Evolutionary conservation across 768 basidiomycete species (phyloP).

Genomic region (Coprinopsis strossmayeri): DNA sequence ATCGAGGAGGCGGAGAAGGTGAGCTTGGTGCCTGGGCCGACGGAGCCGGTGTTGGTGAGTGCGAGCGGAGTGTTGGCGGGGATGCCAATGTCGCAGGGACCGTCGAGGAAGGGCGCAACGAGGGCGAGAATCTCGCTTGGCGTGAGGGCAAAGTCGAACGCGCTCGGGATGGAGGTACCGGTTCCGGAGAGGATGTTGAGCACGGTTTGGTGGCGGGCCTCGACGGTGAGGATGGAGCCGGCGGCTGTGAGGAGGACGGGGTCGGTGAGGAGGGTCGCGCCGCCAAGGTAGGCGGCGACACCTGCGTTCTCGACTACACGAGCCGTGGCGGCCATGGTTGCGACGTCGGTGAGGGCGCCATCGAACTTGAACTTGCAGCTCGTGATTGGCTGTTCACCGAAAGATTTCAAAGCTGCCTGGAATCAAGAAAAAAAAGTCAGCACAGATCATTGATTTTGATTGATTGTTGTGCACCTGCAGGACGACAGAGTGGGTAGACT

Average conservation of each 20-base stretch:
- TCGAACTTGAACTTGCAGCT: slow-evolving; percentile 67
- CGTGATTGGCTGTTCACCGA: slow-evolving; percentile 48
- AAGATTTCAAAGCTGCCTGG: slow-evolving; percentile 43
- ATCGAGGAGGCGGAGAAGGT: slow-evolving; percentile 54
- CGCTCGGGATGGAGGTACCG: slow-evolving; percentile 53
- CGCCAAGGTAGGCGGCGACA: slow-evolving; percentile 73
- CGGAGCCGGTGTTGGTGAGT: slow-evolving; percentile 56
- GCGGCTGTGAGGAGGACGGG: slow-evolving; percentile 59
- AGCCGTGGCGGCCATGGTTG: slow-evolving; percentile 64
- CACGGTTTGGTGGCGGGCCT: slow-evolving; percentile 78
- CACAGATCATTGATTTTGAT: no score
- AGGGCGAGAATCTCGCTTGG: slow-evolving; percentile 69
- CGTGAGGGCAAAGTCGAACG: slow-evolving; percentile 69
- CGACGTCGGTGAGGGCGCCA: slow-evolving; percentile 53
- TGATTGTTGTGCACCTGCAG: no score
- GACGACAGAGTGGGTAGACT: slow-evolving; percentile 49
- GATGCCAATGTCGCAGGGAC: slow-evolving; percentile 55
- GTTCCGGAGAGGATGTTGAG: slow-evolving; percentile 60
- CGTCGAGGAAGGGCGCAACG: slow-evolving; percentile 60
- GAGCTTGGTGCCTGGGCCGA: slow-evolving; percentile 53
- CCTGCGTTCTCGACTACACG: slow-evolving; percentile 75
- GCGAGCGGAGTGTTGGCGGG: slow-evolving; percentile 53
- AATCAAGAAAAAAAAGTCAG: no score
- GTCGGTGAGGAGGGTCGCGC: slow-evolving; percentile 54
- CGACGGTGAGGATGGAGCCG: slow-evolving; percentile 68